Conservation (phyloP, 73 alveolate genomes). For the Paramecium sonneborni region DNA sequence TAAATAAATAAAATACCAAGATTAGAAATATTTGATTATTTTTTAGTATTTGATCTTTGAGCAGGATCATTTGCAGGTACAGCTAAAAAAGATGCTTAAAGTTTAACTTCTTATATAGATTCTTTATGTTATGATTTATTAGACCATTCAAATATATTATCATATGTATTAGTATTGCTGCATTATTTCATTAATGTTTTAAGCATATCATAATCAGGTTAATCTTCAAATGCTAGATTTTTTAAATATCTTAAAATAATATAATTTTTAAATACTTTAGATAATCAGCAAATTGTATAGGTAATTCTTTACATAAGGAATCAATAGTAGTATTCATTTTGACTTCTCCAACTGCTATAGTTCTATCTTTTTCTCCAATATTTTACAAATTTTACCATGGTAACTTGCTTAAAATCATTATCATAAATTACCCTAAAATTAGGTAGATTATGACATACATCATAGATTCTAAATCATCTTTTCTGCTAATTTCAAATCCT, state of each 20-base stretch:
- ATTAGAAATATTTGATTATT: too few relatives aligned
- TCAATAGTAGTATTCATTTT: not conserved
- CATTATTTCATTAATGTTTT: not conserved
- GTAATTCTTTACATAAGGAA: not conserved
- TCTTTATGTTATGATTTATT: not conserved
- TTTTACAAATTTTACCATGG: slow-evolving; percentile 71
- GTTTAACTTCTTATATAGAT: not conserved
- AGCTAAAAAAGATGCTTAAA: not conserved
- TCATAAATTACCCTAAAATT: slow-evolving; percentile 85
- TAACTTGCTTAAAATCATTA: slow-evolving; percentile 86
- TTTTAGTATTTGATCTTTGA: not conserved
- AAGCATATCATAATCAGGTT: slow-evolving; percentile 19
- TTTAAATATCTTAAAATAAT: not conserved
- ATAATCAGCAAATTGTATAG: not conserved
- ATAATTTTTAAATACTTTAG: not conserved
- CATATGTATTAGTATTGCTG: not conserved
- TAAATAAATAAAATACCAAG: not conserved
- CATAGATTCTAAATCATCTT: slow-evolving; percentile 79
- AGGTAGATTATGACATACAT: slow-evolving; percentile 75
- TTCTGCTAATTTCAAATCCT: slow-evolving; percentile 76
- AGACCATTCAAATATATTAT: slow-evolving; percentile 35
- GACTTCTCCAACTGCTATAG: slow-evolving; percentile 29
- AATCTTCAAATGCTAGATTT: not conserved
- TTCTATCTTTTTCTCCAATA: slow-evolving; percentile 60
- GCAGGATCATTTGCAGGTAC: not conserved